Evolutionary conservation across 306 rosid species (phyloP).

Genomic region (Prosopis cineraria): DNA sequence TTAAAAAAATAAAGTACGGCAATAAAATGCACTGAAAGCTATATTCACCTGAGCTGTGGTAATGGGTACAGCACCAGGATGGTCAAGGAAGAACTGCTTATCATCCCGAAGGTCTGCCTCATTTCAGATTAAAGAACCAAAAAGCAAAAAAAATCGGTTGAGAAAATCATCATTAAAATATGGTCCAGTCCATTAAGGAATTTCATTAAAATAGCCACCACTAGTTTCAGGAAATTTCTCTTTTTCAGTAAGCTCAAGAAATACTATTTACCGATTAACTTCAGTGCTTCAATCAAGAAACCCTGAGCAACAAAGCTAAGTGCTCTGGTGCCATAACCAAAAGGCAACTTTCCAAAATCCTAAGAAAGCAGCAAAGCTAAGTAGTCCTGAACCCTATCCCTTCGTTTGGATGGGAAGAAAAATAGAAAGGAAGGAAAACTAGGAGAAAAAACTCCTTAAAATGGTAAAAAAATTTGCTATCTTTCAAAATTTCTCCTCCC

Average conservation of each 20-base stretch:
- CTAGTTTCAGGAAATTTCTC: neutral
- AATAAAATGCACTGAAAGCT: constrained; percentile 14
- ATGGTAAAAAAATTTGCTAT: no score
- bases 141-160: constrained; percentile 10
- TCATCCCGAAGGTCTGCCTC: constrained; percentile 96
- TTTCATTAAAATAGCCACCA: neutral
- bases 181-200: neutral
- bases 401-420: no score
- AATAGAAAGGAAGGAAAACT: no score
- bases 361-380: neutral
- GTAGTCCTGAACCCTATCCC: no score
- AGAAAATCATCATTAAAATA: neutral
- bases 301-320: neutral
- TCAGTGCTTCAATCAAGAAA: neutral
- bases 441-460: no score
- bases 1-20: no score
- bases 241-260: neutral
- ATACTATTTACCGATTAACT: neutral
- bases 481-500: no score
- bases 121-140: constrained; percentile 34
- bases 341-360: no score
- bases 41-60: constrained; percentile 73
- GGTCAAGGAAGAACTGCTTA: constrained; percentile 88
- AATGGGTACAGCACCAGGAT: constrained; percentile 97
- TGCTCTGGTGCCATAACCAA: no score